Percentiles rank a stretch among this genome's conserved stretches.
These are phyloP conservation scores for Neonectria ditissima DNA, from an alignment of 2,329 filamentous ascomycete genomes.

Conservation along the genomic window DNA sequence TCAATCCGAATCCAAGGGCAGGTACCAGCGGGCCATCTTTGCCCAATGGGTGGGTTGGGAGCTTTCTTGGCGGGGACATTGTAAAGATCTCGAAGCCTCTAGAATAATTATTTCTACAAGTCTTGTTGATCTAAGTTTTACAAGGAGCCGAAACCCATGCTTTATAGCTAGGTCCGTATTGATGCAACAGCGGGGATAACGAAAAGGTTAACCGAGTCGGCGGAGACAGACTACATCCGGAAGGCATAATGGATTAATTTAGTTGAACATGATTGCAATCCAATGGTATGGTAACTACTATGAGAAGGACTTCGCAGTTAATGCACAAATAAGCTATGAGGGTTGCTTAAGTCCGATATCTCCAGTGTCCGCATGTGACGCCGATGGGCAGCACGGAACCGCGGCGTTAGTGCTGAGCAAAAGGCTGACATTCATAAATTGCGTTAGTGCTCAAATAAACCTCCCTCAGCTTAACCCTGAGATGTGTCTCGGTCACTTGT, in stretches of 20 bases:
- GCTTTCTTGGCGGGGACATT: not conserved
- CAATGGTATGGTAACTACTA: not conserved
- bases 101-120: not conserved
- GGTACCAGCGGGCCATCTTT: constrained; percentile 10
- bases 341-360: not conserved
- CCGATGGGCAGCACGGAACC: not conserved
- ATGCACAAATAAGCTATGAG: not conserved
- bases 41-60: constrained; percentile 7
- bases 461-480: constrained; percentile 30
- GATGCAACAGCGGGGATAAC: not conserved
- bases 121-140: not conserved
- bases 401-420: not conserved
- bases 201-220: not conserved
- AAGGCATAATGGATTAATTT: not conserved
- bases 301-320: not conserved
- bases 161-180: not conserved
- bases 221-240: not conserved
- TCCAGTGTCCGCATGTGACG: not conserved
- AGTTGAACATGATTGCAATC: not conserved
- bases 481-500: constrained; percentile 31
- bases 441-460: not conserved
- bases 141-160: not conserved
- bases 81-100: not conserved
- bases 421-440: not conserved
- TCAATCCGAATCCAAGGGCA: constrained; percentile 13